phyloP scores from a whole-genome alignment of 306 rosid genomes.

The Pachyrhizus erosus region DNA sequence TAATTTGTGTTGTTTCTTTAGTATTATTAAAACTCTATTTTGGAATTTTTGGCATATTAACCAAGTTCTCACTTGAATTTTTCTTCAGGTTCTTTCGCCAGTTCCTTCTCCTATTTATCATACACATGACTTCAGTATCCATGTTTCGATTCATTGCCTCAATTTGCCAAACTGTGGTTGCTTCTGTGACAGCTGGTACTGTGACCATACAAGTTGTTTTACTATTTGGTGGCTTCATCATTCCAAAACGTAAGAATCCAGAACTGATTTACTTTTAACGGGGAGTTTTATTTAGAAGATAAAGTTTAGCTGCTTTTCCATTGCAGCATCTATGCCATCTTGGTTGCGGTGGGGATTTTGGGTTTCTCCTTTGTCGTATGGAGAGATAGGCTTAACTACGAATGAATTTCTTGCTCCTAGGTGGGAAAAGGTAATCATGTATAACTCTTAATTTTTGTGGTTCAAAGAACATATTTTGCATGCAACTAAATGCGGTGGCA shows the following conservation, averaged over 20 bases:
- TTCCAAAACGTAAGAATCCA: conserved; percentile 54
- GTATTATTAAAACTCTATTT: not conserved
- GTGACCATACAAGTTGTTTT: conserved; percentile 39
- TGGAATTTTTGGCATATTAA: conserved; percentile 13
- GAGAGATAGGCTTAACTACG: conserved; percentile 53
- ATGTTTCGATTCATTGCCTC: conserved; percentile 62
- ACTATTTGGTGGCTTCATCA: conserved; percentile 62
- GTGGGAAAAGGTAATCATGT: conserved; percentile 61
- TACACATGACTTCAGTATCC: conserved; percentile 58
- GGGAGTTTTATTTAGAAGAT: conserved; percentile 11
- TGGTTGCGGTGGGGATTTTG: conserved; percentile 72
- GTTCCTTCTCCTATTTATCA: conserved; percentile 52
- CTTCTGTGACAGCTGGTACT: conserved; percentile 47
- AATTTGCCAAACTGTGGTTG: conserved; percentile 50
- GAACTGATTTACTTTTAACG: conserved; percentile 12
- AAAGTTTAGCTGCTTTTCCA: conserved; percentile 24
- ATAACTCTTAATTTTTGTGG: not conserved
- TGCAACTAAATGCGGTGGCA: conserved; percentile 4
- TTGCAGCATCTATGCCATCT: conserved; percentile 63
- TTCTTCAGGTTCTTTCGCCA: conserved; percentile 62
- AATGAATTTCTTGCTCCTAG: conserved; percentile 69
- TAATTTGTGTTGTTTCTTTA: not conserved
- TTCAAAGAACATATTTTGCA: conserved; percentile 22
- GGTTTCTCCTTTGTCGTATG: conserved; percentile 71
- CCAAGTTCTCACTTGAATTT: not conserved